These are phyloP conservation scores for Crithidia acanthocephali DNA, from an alignment of 208 protist species.

Conservation along the genomic window DNA sequence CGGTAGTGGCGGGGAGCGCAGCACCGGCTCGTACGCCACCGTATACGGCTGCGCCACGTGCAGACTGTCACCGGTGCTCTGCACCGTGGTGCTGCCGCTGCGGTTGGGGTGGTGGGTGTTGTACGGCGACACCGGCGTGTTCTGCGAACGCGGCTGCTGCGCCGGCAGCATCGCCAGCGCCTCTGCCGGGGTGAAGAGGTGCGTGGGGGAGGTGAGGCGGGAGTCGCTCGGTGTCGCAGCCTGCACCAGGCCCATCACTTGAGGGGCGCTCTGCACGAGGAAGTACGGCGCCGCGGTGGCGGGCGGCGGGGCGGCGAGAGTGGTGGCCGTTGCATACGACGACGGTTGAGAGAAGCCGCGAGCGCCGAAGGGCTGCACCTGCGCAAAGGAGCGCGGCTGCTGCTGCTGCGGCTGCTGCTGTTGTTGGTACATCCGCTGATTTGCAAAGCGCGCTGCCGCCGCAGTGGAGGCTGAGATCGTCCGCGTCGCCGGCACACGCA, in stretches of 20 bases:
- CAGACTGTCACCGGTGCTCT: background rate
- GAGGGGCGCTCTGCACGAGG: background rate
- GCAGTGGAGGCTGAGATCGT: background rate
- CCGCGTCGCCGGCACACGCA: conserved; percentile 6
- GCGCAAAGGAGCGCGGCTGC: background rate
- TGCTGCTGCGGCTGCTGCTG: conserved; percentile 4
- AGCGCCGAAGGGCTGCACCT: background rate
- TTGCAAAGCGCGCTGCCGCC: background rate
- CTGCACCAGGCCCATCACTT: background rate
- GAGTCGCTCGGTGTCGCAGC: background rate
- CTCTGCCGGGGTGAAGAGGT: background rate
- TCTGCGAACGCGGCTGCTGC: background rate
- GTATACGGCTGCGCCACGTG: background rate
- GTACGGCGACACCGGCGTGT: too few relatives aligned
- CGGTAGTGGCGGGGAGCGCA: background rate
- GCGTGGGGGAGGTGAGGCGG: background rate
- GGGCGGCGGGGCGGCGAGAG: background rate
- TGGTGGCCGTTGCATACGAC: background rate
- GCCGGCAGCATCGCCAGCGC: conserved; percentile 1
- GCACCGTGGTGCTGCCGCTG: background rate
- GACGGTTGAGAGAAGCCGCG: background rate
- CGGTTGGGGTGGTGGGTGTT: background rate
- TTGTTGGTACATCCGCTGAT: background rate
- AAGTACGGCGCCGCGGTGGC: background rate
- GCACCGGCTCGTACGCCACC: background rate